Conservation (phyloP, 805 yeast genomes). For the Lipomyces kockii region DNA sequence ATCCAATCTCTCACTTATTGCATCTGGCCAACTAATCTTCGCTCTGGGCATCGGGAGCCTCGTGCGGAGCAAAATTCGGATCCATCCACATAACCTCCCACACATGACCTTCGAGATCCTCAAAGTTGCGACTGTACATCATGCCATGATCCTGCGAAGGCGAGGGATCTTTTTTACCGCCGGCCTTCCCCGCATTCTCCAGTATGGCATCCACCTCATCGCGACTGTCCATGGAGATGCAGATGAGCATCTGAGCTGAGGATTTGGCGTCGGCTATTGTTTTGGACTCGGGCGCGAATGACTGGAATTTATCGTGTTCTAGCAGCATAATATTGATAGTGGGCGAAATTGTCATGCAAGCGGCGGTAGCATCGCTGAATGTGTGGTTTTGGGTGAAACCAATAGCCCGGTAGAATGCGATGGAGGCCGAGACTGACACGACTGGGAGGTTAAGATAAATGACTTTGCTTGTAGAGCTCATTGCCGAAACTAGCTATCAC, state of each 20-base stretch:
- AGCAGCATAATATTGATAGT: conserved; percentile 4
- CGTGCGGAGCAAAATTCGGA: neutral
- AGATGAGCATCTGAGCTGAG: conserved; percentile 13
- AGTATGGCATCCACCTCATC: conserved; percentile 9
- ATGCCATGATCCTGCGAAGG: conserved; percentile 10
- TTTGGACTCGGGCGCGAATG: conserved; percentile 4
- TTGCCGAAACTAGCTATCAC: conserved; percentile 1
- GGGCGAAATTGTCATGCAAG: conserved; percentile 3
- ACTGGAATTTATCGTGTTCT: neutral
- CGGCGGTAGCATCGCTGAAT: conserved; percentile 6
- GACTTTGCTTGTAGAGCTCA: conserved; percentile 8
- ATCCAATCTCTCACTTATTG: too few relatives aligned
- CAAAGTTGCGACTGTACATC: conserved; percentile 10
- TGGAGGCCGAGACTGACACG: conserved; percentile 9
- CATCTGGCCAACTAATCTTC: too few relatives aligned
- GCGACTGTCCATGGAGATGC: conserved; percentile 6
- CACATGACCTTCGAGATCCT: conserved; percentile 10
- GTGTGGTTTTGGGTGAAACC: conserved; percentile 10
- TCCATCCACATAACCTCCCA: conserved; percentile 12
- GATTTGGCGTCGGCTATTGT: conserved; percentile 9
- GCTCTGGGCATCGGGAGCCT: too few relatives aligned
- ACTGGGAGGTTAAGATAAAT: conserved; percentile 10
- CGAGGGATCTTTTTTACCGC: conserved; percentile 7
- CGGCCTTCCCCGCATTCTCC: conserved; percentile 6
- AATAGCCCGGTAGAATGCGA: conserved; percentile 7